Percentiles rank a stretch among this genome's conserved stretches.
phyloP scores from a whole-genome alignment of 306 rosid species.

The Canavalia ensiformis region DNA sequence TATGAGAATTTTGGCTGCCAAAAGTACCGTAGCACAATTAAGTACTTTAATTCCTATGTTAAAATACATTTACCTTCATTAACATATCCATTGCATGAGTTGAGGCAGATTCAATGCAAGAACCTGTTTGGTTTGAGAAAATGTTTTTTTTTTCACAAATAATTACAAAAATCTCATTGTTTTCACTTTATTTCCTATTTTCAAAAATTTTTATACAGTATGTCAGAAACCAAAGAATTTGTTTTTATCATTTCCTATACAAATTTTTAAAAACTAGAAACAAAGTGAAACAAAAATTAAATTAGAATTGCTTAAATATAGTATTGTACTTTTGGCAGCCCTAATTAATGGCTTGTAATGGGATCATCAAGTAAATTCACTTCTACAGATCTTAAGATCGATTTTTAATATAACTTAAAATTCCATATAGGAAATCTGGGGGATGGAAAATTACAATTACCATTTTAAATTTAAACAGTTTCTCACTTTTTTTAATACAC shows the following conservation, averaged over 20 bases:
- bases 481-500: background rate
- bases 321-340: slow-evolving; percentile 17
- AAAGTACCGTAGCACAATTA: no score
- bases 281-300: background rate
- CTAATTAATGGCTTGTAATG: slow-evolving; percentile 6
- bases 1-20: no score
- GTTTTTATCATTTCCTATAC: background rate
- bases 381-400: slow-evolving; percentile 11
- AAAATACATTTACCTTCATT: no score
- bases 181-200: background rate
- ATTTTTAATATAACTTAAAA: slow-evolving; percentile 20
- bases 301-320: background rate
- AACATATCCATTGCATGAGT: no score
- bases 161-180: no score
- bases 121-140: background rate
- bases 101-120: no score
- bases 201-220: no score
- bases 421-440: background rate
- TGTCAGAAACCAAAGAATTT: background rate
- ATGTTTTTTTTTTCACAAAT: no score
- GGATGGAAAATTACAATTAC: background rate
- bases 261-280: background rate
- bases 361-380: slow-evolving; percentile 10
- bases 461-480: background rate
- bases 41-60: no score